These are phyloP conservation scores for Suhomyces sp. DNA, from an alignment of 805 yeast species.

Conservation along the genomic window DNA sequence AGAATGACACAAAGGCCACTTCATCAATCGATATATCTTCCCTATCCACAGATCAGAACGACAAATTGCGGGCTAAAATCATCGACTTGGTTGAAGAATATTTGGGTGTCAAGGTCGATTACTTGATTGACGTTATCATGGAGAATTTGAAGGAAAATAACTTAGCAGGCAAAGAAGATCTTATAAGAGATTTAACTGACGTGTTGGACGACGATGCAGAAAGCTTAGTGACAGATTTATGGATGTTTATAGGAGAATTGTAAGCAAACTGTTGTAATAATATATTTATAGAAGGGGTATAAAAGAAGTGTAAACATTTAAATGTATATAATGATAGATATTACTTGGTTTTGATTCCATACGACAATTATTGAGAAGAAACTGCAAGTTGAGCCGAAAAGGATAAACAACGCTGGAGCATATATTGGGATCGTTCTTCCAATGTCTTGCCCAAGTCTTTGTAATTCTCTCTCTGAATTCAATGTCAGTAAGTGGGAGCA, in stretches of 20 bases:
- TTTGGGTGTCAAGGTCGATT: constrained; percentile 53
- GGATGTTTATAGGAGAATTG: constrained; percentile 18
- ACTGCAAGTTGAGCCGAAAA: neutral
- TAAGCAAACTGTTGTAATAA: neutral
- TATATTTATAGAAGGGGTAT: neutral
- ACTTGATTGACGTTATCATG: constrained; percentile 43
- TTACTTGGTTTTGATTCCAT: neutral
- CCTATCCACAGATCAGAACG: constrained; percentile 13
- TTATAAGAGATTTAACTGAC: constrained; percentile 48
- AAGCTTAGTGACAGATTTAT: constrained; percentile 40
- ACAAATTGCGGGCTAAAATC: constrained; percentile 32
- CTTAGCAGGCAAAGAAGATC: constrained; percentile 29
- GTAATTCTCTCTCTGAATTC: neutral
- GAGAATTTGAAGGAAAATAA: constrained; percentile 32
- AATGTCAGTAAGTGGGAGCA: neutral
- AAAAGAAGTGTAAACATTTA: neutral
- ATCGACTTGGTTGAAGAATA: constrained; percentile 48
- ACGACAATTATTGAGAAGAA: neutral
- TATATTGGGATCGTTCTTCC: no score
- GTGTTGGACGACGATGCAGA: constrained; percentile 50
- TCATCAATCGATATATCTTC: constrained; percentile 5
- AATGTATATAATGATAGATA: neutral
- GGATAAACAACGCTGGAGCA: neutral
- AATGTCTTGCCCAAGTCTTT: neutral
- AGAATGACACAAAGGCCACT: neutral